These are phyloP conservation scores for Lepidium didymum DNA, from an alignment of 345 rosid genomes.

Conservation along the genomic window DNA sequence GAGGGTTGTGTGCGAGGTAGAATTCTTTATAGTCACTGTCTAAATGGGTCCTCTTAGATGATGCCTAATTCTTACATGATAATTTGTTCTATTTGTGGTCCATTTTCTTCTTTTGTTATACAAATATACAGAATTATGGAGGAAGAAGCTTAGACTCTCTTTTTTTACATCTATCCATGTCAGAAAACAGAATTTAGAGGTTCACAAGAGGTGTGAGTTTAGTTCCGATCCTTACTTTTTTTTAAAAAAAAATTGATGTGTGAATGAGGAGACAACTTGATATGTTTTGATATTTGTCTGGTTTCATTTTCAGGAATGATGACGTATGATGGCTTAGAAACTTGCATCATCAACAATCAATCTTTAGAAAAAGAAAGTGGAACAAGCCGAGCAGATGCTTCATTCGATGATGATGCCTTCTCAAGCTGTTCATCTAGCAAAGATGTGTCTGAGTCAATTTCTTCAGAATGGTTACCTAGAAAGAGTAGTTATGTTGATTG, in stretches of 20 bases:
- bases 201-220: background rate
- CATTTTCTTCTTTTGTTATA: background rate
- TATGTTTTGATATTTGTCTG: background rate
- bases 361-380: conserved; percentile 67
- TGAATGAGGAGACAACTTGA: background rate
- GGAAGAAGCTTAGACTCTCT: background rate
- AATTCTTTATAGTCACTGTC: background rate
- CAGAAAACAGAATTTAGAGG: background rate
- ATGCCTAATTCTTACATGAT: background rate
- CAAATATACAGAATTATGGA: background rate
- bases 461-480: conserved; percentile 57
- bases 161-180: conserved; percentile 10
- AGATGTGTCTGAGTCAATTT: conserved; percentile 62
- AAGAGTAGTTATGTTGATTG: conserved; percentile 50
- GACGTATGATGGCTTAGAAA: conserved; percentile 80
- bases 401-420: conserved; percentile 56
- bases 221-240: background rate
- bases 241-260: too few relatives aligned
- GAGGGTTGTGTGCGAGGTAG: background rate
- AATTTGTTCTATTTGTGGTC: background rate
- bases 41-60: background rate
- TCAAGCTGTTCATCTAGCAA: conserved; percentile 88
- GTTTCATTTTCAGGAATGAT: conserved; percentile 44
- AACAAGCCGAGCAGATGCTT: conserved; percentile 72
- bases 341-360: conserved; percentile 67